phyloP scores from a whole-genome alignment of 306 rosid species.

The Casuarina glauca region DNA sequence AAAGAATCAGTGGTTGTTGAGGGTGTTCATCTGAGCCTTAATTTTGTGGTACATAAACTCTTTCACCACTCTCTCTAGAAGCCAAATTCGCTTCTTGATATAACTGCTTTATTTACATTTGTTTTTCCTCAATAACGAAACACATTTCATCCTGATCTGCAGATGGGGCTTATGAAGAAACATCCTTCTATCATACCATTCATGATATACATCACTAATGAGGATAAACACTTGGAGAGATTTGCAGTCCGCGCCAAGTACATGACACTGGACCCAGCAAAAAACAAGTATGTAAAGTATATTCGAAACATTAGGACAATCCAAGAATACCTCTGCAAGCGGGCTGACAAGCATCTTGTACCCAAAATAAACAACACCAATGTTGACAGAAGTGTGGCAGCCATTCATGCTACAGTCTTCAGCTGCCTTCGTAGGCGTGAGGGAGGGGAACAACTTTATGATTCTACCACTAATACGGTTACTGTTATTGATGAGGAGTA shows the following conservation, averaged over 20 bases:
- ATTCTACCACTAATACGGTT: constrained; percentile 72
- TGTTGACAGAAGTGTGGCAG: constrained; percentile 97
- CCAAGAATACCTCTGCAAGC: constrained; percentile 93
- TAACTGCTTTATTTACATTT: constrained; percentile 7
- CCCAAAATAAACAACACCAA: constrained; percentile 97
- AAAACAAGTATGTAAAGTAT: constrained; percentile 93
- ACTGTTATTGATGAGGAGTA: constrained; percentile 86
- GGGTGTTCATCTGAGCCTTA: constrained; percentile 98
- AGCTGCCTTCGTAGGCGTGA: constrained; percentile 92
- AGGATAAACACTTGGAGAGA: constrained; percentile 94
- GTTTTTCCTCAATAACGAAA: constrained; percentile 1
- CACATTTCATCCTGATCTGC: constrained; percentile 22
- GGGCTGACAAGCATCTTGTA: constrained; percentile 97
- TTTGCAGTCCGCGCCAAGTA: constrained; percentile 99
- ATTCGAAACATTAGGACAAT: constrained; percentile 92
- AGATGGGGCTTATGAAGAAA: constrained; percentile 99
- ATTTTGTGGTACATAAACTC: constrained; percentile 69
- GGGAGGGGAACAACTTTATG: constrained; percentile 80
- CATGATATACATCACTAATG: constrained; percentile 88
- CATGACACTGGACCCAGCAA: constrained; percentile 96
- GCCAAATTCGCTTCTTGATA: constrained; percentile 4
- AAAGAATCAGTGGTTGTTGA: constrained; percentile 93
- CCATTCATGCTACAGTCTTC: constrained; percentile 95
- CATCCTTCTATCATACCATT: constrained; percentile 95
- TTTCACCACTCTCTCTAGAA: neutral